phyloP scores from a whole-genome alignment of 2,329 filamentous ascomycete species.

The Beauveria sp. region DNA sequence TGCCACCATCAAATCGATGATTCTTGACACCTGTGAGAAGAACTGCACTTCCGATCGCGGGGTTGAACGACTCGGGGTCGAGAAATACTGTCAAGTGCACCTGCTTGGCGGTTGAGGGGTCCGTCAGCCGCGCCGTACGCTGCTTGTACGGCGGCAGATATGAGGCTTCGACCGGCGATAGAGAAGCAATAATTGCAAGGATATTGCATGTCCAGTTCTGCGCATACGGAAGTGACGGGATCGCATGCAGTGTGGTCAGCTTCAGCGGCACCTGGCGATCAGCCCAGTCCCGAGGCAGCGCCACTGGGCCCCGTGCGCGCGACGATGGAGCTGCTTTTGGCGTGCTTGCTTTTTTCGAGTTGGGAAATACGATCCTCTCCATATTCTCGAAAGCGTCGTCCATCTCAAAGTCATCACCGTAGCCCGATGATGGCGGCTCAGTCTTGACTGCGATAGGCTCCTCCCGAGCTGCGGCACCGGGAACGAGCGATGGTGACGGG shows the following conservation, averaged over 20 bases:
- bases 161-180: slow-evolving; percentile 41
- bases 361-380: slow-evolving; percentile 28
- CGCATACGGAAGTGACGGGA: slow-evolving; percentile 46
- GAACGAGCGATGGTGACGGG: background rate
- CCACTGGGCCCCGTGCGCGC: slow-evolving; percentile 20
- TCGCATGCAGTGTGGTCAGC: slow-evolving; percentile 41
- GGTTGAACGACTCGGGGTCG: slow-evolving; percentile 41
- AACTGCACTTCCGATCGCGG: slow-evolving; percentile 40
- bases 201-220: slow-evolving; percentile 53
- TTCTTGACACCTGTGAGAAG: slow-evolving; percentile 50
- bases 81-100: slow-evolving; percentile 48
- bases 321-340: slow-evolving; percentile 8
- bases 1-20: slow-evolving; percentile 43
- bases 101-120: slow-evolving; percentile 44
- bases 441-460: background rate
- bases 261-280: slow-evolving; percentile 38
- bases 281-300: slow-evolving; percentile 34
- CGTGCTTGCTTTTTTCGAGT: slow-evolving; percentile 12
- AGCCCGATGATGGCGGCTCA: background rate
- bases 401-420: slow-evolving; percentile 14
- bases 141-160: slow-evolving; percentile 43
- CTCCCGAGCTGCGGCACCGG: background rate
- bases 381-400: slow-evolving; percentile 32
- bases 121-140: slow-evolving; percentile 42
- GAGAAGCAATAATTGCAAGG: slow-evolving; percentile 40